Evolutionary conservation across 2,329 filamentous ascomycete species (phyloP).

Genomic region (Escovopsis weberi): DNA sequence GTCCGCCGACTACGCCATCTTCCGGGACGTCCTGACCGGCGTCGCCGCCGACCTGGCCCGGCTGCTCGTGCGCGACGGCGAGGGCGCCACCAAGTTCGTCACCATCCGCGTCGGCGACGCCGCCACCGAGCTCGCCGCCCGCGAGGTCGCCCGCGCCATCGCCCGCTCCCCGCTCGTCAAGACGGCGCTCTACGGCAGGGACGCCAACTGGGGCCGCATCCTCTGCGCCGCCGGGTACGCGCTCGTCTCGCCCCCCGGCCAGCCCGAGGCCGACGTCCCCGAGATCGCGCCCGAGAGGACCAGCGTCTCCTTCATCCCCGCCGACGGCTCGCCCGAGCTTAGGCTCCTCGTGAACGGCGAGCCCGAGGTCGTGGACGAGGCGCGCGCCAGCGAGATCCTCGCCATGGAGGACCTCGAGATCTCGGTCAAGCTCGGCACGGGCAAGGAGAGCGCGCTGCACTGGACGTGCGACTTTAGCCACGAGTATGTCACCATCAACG

Average conservation of each 20-base stretch:
- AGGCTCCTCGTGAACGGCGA: conserved; percentile 67
- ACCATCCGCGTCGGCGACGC: conserved; percentile 74
- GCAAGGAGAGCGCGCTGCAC: conserved; percentile 53
- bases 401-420: conserved; percentile 70
- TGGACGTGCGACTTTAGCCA: conserved; percentile 84
- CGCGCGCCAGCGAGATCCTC: conserved; percentile 61
- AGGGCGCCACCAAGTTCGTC: conserved; percentile 96
- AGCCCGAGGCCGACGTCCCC: conserved; percentile 42
- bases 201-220: conserved; percentile 97
- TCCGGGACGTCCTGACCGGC: conserved; percentile 55
- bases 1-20: conserved; percentile 51
- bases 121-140: conserved; percentile 52
- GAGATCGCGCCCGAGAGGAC: conserved; percentile 56
- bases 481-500: conserved; percentile 60
- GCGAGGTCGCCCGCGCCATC: conserved; percentile 73
- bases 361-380: conserved; percentile 66
- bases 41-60: conserved; percentile 80
- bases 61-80: conserved; percentile 87
- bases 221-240: conserved; percentile 86
- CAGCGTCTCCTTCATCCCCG: conserved; percentile 64
- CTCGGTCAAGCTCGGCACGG: conserved; percentile 56
- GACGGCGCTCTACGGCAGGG: conserved; percentile 90
- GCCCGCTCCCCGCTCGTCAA: conserved; percentile 89
- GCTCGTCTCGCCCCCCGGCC: conserved; percentile 43
- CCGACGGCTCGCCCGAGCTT: conserved; percentile 62